phyloP scores from a whole-genome alignment of 208 protist species.

The Leishmania braziliensis region DNA sequence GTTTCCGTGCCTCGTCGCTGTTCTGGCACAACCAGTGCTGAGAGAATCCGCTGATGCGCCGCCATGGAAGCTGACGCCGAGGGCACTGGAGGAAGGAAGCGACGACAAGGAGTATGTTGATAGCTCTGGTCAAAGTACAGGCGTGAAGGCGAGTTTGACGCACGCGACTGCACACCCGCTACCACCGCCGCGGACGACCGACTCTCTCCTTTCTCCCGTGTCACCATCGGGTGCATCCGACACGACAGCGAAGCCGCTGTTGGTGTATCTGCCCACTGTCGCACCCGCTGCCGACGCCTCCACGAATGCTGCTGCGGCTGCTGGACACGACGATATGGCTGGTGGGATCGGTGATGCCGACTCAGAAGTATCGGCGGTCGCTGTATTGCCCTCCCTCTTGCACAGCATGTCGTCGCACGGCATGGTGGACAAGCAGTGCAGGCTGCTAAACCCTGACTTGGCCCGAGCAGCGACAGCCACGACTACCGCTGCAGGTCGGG shows the following conservation, averaged over 20 bases:
- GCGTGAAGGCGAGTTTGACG: background rate
- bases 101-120: background rate
- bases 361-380: background rate
- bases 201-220: background rate
- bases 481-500: background rate
- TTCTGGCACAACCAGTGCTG: conserved; percentile 3
- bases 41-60: background rate
- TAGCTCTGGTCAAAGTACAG: background rate
- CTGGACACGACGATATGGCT: background rate
- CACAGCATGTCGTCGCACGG: background rate
- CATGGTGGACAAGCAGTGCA: background rate
- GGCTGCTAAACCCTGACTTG: background rate
- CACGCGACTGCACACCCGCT: background rate
- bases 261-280: background rate
- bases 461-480: background rate
- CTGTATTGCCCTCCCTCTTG: background rate
- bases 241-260: background rate
- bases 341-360: background rate
- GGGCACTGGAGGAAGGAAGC: background rate
- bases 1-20: conserved; percentile 20
- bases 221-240: background rate
- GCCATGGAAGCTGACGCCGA: background rate
- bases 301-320: background rate
- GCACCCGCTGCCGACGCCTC: background rate
- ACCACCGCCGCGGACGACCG: background rate